Conservation (phyloP, 2,329 filamentous ascomycete species). For the Plenodomus biglobosus region DNA sequence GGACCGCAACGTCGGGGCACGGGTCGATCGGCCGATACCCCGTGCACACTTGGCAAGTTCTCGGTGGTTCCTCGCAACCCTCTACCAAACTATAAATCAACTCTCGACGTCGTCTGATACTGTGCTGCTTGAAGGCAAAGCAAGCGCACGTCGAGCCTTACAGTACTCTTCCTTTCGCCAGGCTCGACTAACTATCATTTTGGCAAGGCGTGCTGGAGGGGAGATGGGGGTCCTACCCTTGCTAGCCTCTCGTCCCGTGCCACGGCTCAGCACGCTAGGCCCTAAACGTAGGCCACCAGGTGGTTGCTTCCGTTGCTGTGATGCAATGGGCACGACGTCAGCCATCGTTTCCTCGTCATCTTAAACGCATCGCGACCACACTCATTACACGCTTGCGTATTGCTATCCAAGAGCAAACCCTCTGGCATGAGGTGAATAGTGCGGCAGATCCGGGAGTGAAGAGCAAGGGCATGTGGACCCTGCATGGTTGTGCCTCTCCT, state of each 20-base stretch:
- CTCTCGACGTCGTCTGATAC: too few relatives aligned
- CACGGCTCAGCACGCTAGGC: too few relatives aligned
- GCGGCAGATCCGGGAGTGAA: not conserved
- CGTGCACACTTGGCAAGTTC: slow-evolving; percentile 8
- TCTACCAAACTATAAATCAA: not conserved
- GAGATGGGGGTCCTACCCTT: slow-evolving; percentile 7
- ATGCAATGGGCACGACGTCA: too few relatives aligned
- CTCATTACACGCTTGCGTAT: too few relatives aligned
- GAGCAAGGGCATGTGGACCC: not conserved
- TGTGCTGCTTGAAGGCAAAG: not conserved
- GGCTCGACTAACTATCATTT: not conserved
- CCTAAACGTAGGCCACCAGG: too few relatives aligned
- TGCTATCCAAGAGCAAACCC: too few relatives aligned
- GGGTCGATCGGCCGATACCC: slow-evolving; percentile 13
- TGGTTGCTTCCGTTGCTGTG: too few relatives aligned
- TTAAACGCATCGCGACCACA: too few relatives aligned
- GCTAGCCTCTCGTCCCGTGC: slow-evolving; percentile 6
- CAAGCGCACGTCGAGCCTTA: not conserved
- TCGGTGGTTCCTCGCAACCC: not conserved
- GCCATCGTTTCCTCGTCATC: too few relatives aligned
- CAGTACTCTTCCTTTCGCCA: too few relatives aligned
- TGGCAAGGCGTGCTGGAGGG: slow-evolving; percentile 1
- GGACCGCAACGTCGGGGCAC: slow-evolving; percentile 1
- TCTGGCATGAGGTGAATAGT: not conserved
- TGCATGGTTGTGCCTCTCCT: not conserved